Evolutionary conservation across 305 asterid species (phyloP), one percentile per base, ranked within the genome.

Genomic region (Fraxinus greggii): DNA sequence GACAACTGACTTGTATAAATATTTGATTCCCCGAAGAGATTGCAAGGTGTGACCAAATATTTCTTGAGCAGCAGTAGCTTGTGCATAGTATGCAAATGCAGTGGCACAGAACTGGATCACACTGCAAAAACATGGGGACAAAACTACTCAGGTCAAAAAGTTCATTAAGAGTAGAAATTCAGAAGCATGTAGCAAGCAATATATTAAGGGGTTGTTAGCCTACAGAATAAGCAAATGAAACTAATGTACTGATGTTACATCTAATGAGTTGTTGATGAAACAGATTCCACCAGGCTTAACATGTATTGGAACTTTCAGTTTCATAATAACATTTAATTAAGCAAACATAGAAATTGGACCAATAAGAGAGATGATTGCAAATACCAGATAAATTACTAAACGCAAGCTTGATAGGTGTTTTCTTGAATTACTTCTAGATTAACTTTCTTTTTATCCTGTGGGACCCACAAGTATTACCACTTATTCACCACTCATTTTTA

Each of bases 1-100:
- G 17, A n/a, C 15, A 80, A 88, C 98, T 85, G 79, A 96, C 99
- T 96, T 93, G 97, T 97, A 97, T 79, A 97, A 85, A 85, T 97
- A 97, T 87, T 94, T 97, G 76, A 97, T 94, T 83, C 98, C 99
- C 45, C 98, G 95, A 83, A 97, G 99, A 75, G 99, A 97, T 81
- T 97, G 98, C 88, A 97, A 80, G 1, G 98, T 97, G 86, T 97
- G 99, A 78, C 99, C 96, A 83, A 94, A 97, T 85, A 97, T 97
- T 93, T 94, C 99, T 94, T 97, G 99, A 84, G 99, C 99, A 38
- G 99, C 98, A 73, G 99, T 96, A 42, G 98, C 99, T 86, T 92
- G 99, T 76, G 99, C 93, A 77, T 97, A 97, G 82, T 93, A 97
- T 67, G 92, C 99, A 85, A 97, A 97, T 35, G 99, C 98, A 26